A percentile compares a stretch with the other conserved stretches of the same genome.
phyloP scores from a whole-genome alignment of 768 basidiomycete species.

The Tricholoma flavovirens region DNA sequence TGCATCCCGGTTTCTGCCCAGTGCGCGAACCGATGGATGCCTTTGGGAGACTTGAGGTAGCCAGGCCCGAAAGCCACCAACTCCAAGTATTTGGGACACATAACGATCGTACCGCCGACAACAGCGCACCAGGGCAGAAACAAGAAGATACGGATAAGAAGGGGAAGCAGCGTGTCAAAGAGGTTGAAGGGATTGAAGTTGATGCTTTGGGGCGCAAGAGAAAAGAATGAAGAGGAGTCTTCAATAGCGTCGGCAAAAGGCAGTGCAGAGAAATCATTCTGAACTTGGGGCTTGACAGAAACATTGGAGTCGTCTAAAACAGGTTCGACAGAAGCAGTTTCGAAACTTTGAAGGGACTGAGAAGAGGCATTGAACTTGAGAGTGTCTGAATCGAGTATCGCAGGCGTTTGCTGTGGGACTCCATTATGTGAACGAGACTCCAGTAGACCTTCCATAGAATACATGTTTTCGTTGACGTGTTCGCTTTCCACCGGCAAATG shows the following conservation, averaged over 20 bases:
- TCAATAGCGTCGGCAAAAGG: constrained; percentile 11
- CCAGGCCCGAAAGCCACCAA: constrained; percentile 30
- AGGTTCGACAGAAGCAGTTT: not conserved
- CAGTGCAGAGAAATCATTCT: constrained; percentile 11
- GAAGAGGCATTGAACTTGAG: not conserved
- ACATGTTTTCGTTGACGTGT: not conserved
- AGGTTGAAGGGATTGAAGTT: not conserved
- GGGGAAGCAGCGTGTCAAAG: constrained; percentile 9
- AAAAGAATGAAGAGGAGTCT: not conserved
- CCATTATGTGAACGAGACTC: not conserved
- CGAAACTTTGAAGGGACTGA: not conserved
- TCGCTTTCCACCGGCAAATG: not conserved
- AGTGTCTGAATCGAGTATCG: not conserved
- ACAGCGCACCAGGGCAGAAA: constrained; percentile 43
- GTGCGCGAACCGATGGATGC: constrained; percentile 36
- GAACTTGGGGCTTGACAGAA: not conserved
- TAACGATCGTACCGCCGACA: constrained; percentile 37
- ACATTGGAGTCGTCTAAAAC: not conserved
- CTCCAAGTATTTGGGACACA: constrained; percentile 33
- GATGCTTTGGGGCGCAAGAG: not conserved
- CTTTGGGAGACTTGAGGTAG: constrained; percentile 20
- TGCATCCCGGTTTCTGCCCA: constrained; percentile 34
- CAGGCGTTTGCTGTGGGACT: not conserved
- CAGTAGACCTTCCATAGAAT: not conserved
- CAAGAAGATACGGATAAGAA: constrained; percentile 21